Conservation (phyloP, 2,329 filamentous ascomycete species). For the Beauveria rudraprayagi region DNA sequence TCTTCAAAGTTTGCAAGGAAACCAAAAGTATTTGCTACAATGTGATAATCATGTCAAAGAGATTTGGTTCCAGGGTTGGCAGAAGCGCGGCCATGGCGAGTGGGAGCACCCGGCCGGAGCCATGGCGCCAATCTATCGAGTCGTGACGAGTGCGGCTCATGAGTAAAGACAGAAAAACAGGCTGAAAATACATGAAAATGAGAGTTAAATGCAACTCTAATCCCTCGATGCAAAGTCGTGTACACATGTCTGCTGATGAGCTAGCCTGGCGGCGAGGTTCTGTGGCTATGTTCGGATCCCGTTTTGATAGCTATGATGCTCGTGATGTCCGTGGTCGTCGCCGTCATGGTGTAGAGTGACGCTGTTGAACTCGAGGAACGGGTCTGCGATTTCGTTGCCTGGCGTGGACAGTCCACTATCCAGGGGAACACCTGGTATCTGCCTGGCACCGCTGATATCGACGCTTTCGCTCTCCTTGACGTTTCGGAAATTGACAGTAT, state of each 20-base stretch:
- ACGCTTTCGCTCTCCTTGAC: constrained; percentile 97
- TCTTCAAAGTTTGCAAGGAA: background rate
- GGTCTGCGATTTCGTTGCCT: constrained; percentile 72
- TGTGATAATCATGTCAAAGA: background rate
- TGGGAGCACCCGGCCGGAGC: background rate
- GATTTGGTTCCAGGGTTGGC: background rate
- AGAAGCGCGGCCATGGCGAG: background rate
- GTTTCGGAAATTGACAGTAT: constrained; percentile 95
- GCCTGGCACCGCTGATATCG: constrained; percentile 61
- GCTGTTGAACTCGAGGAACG: constrained; percentile 98
- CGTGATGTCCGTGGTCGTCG: constrained; percentile 51
- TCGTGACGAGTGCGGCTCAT: background rate
- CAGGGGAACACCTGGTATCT: constrained; percentile 67
- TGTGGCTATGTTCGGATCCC: constrained; percentile 14
- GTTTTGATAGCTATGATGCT: constrained; percentile 19
- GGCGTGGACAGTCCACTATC: constrained; percentile 82
- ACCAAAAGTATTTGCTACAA: background rate
- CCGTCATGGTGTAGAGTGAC: constrained; percentile 96
- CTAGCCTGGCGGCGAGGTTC: constrained; percentile 9
- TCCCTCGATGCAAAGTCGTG: constrained; percentile 8
- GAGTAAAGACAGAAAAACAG: background rate
- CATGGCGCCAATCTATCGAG: background rate
- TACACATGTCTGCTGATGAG: constrained; percentile 14
- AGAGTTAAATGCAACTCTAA: background rate
- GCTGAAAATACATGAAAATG: constrained; percentile 3